Percentiles rank a stretch among this genome's conserved stretches.
Evolutionary conservation across 2,329 filamentous ascomycete genomes (phyloP).

Genomic region (Neofusicoccum cordaticola): DNA sequence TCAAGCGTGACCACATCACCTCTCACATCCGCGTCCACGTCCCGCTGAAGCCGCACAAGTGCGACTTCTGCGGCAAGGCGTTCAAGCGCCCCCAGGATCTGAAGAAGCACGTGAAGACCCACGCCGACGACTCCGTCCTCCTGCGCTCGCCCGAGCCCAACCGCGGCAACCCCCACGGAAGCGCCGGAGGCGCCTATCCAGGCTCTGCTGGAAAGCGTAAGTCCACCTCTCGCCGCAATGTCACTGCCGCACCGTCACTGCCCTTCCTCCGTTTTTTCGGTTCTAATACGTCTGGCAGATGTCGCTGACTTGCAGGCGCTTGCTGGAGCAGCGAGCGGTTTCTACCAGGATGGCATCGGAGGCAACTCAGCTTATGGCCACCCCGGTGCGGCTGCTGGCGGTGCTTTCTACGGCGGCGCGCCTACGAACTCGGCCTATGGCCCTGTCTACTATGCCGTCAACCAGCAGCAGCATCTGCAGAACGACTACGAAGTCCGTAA

Average conservation of each 20-base stretch:
- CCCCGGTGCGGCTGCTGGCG: slow-evolving; percentile 52
- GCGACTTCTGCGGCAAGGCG: slow-evolving; percentile 96
- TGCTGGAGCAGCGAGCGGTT: slow-evolving; percentile 49
- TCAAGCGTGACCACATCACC: slow-evolving; percentile 98
- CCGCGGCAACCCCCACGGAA: slow-evolving; percentile 39
- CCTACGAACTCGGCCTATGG: slow-evolving; percentile 58
- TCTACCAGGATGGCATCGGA: slow-evolving; percentile 45
- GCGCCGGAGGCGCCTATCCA: slow-evolving; percentile 32
- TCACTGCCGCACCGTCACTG: slow-evolving; percentile 1
- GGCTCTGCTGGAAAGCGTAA: slow-evolving; percentile 40
- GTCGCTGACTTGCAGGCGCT: slow-evolving; percentile 49
- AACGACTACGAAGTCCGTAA: slow-evolving; percentile 73
- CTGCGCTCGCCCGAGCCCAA: slow-evolving; percentile 63
- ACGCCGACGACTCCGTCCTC: slow-evolving; percentile 88
- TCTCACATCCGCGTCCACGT: slow-evolving; percentile 98
- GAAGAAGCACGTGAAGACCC: slow-evolving; percentile 99
- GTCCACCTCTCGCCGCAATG: slow-evolving; percentile 20
- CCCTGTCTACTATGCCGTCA: slow-evolving; percentile 75
- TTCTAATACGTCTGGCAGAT: slow-evolving; percentile 38
- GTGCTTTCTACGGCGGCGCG: slow-evolving; percentile 53
- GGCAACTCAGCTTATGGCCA: slow-evolving; percentile 40
- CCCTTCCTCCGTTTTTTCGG: slow-evolving; percentile 22
- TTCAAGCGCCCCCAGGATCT: slow-evolving; percentile 99
- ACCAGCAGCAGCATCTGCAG: slow-evolving; percentile 63
- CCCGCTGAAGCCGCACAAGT: slow-evolving; percentile 98